Conservation (phyloP, 768 basidiomycete species). For the Leccinum truebloodii region DNA sequence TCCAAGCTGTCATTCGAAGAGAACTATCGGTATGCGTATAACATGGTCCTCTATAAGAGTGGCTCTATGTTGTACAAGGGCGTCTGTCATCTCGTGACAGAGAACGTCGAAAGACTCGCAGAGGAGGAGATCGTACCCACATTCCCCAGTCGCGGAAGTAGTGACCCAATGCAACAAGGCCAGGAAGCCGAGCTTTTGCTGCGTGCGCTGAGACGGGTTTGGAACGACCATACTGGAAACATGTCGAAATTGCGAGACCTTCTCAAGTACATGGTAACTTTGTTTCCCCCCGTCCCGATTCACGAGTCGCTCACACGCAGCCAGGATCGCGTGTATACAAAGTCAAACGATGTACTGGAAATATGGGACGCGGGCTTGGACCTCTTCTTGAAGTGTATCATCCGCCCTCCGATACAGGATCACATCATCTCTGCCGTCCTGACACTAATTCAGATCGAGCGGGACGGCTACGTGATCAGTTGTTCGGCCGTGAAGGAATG, state of each 20-base stretch:
- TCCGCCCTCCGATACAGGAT: slow-evolving; percentile 77
- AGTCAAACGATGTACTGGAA: slow-evolving; percentile 68
- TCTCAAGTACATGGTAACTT: slow-evolving; percentile 90
- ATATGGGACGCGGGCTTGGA: slow-evolving; percentile 81
- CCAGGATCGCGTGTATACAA: slow-evolving; percentile 91
- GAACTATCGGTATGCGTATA: slow-evolving; percentile 92
- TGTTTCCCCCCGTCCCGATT: neutral
- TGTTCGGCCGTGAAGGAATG: slow-evolving; percentile 89
- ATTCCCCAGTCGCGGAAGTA: slow-evolving; percentile 72
- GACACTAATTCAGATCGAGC: slow-evolving; percentile 85
- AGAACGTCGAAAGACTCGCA: slow-evolving; percentile 83
- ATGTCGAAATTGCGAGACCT: slow-evolving; percentile 89
- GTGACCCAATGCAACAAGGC: slow-evolving; percentile 71
- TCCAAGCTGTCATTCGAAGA: slow-evolving; percentile 89
- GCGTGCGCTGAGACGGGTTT: slow-evolving; percentile 79
- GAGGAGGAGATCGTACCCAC: slow-evolving; percentile 72
- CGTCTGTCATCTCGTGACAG: slow-evolving; percentile 71
- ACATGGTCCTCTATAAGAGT: slow-evolving; percentile 86
- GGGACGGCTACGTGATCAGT: slow-evolving; percentile 88
- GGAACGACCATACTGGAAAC: slow-evolving; percentile 91
- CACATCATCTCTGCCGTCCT: slow-evolving; percentile 83
- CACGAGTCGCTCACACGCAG: slow-evolving; percentile 15
- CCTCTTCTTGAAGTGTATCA: slow-evolving; percentile 82
- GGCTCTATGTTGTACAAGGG: slow-evolving; percentile 88
- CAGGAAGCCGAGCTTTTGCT: slow-evolving; percentile 85